phyloP scores from a whole-genome alignment of 768 basidiomycete genomes.

The Mycena olivaceomarginata region DNA sequence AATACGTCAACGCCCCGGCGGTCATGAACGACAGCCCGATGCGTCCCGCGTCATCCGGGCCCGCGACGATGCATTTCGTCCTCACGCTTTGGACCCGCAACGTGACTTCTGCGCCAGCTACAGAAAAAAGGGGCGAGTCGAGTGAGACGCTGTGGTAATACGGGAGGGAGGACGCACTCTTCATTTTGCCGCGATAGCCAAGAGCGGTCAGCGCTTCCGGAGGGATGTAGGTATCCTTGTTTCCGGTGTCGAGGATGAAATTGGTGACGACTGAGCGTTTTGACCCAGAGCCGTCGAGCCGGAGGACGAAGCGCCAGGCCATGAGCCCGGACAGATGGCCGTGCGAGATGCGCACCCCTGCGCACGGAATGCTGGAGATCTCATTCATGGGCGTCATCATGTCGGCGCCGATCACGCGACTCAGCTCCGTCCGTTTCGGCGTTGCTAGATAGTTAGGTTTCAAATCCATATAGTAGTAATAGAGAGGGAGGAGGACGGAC shows the following conservation, averaged over 20 bases:
- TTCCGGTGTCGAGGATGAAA: constrained; percentile 52
- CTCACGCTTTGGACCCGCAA: constrained; percentile 48
- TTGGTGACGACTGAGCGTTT: constrained; percentile 42
- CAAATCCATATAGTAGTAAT: not conserved
- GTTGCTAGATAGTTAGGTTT: not conserved
- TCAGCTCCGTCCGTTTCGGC: constrained; percentile 46
- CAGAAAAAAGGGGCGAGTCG: not conserved
- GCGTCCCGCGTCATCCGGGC: constrained; percentile 47
- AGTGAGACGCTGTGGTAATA: not conserved
- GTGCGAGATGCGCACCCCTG: constrained; percentile 50
- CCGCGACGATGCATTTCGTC: constrained; percentile 46
- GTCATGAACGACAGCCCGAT: constrained; percentile 48
- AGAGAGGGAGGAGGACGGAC: not conserved
- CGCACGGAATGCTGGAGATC: constrained; percentile 49
- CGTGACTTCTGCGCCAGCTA: constrained; percentile 47
- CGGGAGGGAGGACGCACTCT: constrained; percentile 26
- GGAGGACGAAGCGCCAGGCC: constrained; percentile 51
- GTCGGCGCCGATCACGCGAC: constrained; percentile 47
- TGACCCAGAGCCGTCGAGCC: constrained; percentile 19
- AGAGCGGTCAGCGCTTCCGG: constrained; percentile 44
- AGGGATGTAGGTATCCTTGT: constrained; percentile 42
- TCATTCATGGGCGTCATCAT: constrained; percentile 45
- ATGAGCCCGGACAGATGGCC: constrained; percentile 49
- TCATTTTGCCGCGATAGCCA: constrained; percentile 38
- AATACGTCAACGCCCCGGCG: constrained; percentile 45